These are phyloP conservation scores for Cladosporium sp. DNA, from an alignment of 2,329 filamentous ascomycete genomes.

Conservation along the genomic window DNA sequence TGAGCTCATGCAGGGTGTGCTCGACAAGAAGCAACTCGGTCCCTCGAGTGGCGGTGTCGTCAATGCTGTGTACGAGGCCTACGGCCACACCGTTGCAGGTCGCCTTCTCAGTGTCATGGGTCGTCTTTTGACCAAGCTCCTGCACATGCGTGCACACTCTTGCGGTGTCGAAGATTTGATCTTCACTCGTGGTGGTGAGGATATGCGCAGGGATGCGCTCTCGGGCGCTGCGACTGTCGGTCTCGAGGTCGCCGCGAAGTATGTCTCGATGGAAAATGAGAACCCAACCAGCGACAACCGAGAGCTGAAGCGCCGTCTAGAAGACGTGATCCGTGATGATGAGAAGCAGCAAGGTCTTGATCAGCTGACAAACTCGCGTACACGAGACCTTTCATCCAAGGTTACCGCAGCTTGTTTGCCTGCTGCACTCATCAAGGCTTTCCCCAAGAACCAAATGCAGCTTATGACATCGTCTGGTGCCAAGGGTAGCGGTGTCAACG, in stretches of 20 bases:
- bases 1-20: conserved; percentile 81
- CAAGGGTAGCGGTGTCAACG: conserved; percentile 89
- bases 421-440: conserved; percentile 77
- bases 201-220: conserved; percentile 64
- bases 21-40: conserved; percentile 94
- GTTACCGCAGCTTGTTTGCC: conserved; percentile 80
- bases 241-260: conserved; percentile 75
- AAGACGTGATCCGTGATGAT: conserved; percentile 87
- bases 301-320: conserved; percentile 71
- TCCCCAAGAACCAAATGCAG: conserved; percentile 98
- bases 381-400: conserved; percentile 66
- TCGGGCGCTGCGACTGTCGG: conserved; percentile 65
- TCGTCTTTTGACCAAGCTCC: conserved; percentile 78
- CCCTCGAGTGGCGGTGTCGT: conserved; percentile 82
- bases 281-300: conserved; percentile 61
- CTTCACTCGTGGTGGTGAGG: conserved; percentile 76
- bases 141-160: conserved; percentile 92
- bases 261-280: conserved; percentile 73
- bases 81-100: conserved; percentile 81
- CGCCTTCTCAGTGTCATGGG: conserved; percentile 86
- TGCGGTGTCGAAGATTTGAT: conserved; percentile 96
- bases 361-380: conserved; percentile 72
- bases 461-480: conserved; percentile 96
- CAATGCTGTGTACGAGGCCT: conserved; percentile 88
- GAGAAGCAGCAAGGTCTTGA: conserved; percentile 89